These are phyloP conservation scores for Alternaria gansuensis DNA, from an alignment of 2,329 filamentous ascomycete species.

Conservation along the genomic window DNA sequence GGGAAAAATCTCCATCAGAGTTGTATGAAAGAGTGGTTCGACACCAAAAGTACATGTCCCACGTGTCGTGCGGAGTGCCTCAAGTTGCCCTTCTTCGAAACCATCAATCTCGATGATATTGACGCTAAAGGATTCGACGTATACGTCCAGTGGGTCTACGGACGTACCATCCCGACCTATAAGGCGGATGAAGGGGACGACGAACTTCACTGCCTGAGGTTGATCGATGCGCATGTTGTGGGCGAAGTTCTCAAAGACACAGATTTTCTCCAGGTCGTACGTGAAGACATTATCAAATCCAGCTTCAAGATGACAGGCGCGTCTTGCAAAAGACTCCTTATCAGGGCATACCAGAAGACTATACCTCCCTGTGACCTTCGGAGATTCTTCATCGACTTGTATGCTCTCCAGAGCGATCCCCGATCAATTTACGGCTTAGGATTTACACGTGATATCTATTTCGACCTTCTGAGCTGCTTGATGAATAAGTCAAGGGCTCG, in stretches of 20 bases:
- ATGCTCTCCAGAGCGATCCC: neutral
- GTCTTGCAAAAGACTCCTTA: neutral
- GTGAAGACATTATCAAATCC: neutral
- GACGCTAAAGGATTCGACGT: neutral
- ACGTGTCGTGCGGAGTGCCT: neutral
- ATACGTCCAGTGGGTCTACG: neutral
- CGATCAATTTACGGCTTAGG: too few relatives aligned
- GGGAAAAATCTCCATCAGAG: neutral
- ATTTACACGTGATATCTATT: too few relatives aligned
- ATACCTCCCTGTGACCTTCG: neutral
- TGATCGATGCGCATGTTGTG: neutral
- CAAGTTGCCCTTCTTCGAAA: neutral
- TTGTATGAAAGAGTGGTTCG: neutral
- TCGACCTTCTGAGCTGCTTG: neutral
- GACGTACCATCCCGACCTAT: neutral
- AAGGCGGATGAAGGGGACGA: neutral
- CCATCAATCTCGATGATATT: neutral
- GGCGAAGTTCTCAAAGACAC: neutral
- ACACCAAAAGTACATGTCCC: neutral
- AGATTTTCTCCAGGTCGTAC: neutral
- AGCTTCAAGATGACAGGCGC: neutral
- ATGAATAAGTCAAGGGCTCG: neutral
- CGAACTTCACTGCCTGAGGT: neutral
- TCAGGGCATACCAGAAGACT: neutral
- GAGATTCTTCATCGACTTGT: neutral